These are phyloP conservation scores for Ceratocystiopsis brevicomis DNA, from an alignment of 2,329 filamentous ascomycete species.

Conservation along the genomic window DNA sequence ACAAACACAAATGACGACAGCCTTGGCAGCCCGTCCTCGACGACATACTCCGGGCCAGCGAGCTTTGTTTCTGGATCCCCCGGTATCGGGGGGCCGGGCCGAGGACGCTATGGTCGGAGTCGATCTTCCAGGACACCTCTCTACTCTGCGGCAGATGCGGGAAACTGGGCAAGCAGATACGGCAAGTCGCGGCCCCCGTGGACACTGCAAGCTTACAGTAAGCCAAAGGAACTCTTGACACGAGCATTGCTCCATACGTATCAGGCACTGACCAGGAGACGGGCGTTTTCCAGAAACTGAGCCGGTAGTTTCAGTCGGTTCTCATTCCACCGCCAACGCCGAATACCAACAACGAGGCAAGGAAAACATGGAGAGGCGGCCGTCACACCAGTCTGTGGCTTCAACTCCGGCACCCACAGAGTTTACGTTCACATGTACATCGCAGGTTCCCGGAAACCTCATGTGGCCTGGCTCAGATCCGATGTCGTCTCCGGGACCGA, in stretches of 20 bases:
- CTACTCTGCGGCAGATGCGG: conserved; percentile 38
- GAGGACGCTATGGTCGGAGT: conserved; percentile 61
- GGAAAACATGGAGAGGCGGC: conserved; percentile 38
- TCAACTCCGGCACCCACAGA: conserved; percentile 57
- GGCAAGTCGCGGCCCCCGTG: conserved; percentile 24
- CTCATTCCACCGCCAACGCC: conserved; percentile 58
- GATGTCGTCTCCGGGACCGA: too few relatives aligned
- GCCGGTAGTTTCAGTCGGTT: not conserved
- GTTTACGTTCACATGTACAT: conserved; percentile 93
- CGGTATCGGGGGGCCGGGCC: conserved; percentile 67
- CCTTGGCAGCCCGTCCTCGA: conserved; percentile 2
- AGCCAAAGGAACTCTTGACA: not conserved
- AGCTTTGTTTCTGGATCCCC: conserved; percentile 38
- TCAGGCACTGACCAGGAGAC: too few relatives aligned
- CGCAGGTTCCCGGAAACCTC: conserved; percentile 69
- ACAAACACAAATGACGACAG: conserved; percentile 3
- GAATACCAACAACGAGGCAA: conserved; percentile 51
- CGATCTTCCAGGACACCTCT: conserved; percentile 34
- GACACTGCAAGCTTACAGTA: not conserved
- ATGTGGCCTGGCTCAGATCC: conserved; percentile 30
- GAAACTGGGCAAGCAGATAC: conserved; percentile 32
- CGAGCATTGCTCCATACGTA: too few relatives aligned
- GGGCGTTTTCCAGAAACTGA: not conserved
- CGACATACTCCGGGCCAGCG: conserved; percentile 23
- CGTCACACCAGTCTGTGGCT: conserved; percentile 27